These are phyloP conservation scores for Phoenix roebelenii DNA, from an alignment of 176 grass and related monocot species.

Conservation along the genomic window DNA sequence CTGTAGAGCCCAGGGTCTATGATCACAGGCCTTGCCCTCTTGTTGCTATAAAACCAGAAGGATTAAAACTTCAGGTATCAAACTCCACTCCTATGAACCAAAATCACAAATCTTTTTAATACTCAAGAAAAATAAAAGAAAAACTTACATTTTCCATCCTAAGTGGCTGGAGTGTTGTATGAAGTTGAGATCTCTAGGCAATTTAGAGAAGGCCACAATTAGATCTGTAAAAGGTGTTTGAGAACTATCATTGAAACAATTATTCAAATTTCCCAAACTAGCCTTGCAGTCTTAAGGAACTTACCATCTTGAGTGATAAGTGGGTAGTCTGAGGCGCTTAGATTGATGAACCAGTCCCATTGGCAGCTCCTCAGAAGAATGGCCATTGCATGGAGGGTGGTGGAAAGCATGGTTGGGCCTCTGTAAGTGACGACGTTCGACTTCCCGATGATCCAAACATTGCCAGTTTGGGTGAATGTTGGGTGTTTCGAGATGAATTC, in stretches of 20 bases:
- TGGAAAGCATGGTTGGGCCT: conserved; percentile 89
- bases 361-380: conserved; percentile 55
- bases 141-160: conserved; percentile 95
- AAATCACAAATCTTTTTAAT: conserved; percentile 2
- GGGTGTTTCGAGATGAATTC: conserved; percentile 39
- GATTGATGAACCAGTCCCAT: conserved; percentile 99
- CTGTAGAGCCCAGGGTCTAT: conserved; percentile 70
- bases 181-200: conserved; percentile 92
- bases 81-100: too few species aligned
- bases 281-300: neutral
- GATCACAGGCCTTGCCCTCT: conserved; percentile 80
- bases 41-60: conserved; percentile 62
- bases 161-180: conserved; percentile 76
- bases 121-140: neutral
- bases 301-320: conserved; percentile 87
- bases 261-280: neutral
- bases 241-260: neutral
- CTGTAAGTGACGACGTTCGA: conserved; percentile 90
- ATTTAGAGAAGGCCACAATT: conserved; percentile 62
- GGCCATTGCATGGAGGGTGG: conserved; percentile 83
- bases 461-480: conserved; percentile 44
- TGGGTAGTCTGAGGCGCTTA: conserved; percentile 94
- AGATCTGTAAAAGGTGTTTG: conserved; percentile 47
- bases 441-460: conserved; percentile 72
- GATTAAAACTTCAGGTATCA: neutral